Evolutionary conservation across 1,284 basidiomycete genomes (phyloP).

Genomic region (Volvariella volvacea): DNA sequence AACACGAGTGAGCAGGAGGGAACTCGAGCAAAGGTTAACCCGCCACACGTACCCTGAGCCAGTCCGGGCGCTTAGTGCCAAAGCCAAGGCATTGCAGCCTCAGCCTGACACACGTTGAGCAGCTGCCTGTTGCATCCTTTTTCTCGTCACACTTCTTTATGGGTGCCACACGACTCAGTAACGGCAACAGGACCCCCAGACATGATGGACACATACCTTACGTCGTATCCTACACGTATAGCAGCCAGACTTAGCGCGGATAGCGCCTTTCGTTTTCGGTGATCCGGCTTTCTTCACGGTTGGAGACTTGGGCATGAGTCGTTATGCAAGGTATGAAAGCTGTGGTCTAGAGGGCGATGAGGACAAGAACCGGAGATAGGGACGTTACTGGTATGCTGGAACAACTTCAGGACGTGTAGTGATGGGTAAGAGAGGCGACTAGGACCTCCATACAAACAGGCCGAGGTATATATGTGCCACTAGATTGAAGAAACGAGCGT

Average conservation of each 20-base stretch:
- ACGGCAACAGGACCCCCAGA: slow-evolving; percentile 7
- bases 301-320: slow-evolving; percentile 25
- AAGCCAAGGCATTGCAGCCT: slow-evolving; percentile 82
- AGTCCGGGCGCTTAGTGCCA: slow-evolving; percentile 77
- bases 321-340: slow-evolving; percentile 6
- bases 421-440: neutral
- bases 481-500: too few relatives aligned
- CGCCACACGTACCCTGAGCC: slow-evolving; percentile 56
- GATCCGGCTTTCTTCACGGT: slow-evolving; percentile 33
- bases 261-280: slow-evolving; percentile 69
- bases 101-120: slow-evolving; percentile 71
- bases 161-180: slow-evolving; percentile 10
- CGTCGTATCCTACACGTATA: slow-evolving; percentile 79
- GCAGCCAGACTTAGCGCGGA: slow-evolving; percentile 77
- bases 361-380: neutral
- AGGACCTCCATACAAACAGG: neutral
- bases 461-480: slow-evolving; percentile 8
- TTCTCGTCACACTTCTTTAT: slow-evolving; percentile 78
- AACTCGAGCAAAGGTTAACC: slow-evolving; percentile 3
- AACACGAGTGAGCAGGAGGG: slow-evolving; percentile 11
- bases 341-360: slow-evolving; percentile 6
- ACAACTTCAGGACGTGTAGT: too few relatives aligned
- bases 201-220: slow-evolving; percentile 45
- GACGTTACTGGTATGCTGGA: too few relatives aligned
- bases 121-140: slow-evolving; percentile 51